A percentile compares a stretch with the other conserved stretches of the same genome.
Conservation (phyloP, 805 yeast species). For the Cyberlindnera japonica region DNA sequence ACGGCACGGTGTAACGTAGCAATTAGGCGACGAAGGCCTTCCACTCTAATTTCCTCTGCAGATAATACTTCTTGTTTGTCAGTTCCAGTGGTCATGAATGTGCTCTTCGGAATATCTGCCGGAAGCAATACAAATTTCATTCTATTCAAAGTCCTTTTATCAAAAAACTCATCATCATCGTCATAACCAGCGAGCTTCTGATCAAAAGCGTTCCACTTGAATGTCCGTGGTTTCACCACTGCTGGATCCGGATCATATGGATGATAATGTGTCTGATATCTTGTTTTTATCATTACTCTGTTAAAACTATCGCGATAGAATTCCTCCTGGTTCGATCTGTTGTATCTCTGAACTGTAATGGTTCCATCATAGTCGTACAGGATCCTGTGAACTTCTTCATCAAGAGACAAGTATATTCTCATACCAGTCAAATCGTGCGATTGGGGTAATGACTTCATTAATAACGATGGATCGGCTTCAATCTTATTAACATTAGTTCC, state of each 20-base stretch:
- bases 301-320: conserved; percentile 35
- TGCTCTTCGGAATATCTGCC: conserved; percentile 57
- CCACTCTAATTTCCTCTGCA: conserved; percentile 88
- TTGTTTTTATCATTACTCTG: conserved; percentile 63
- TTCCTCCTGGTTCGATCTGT: conserved; percentile 34
- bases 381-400: conserved; percentile 83
- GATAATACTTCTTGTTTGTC: conserved; percentile 58
- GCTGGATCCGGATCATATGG: conserved; percentile 54
- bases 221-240: conserved; percentile 46
- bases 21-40: conserved; percentile 74
- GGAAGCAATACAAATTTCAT: conserved; percentile 87
- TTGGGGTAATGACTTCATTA: conserved; percentile 54
- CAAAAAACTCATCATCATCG: conserved; percentile 62
- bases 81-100: conserved; percentile 33
- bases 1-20: conserved; percentile 57
- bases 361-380: conserved; percentile 67
- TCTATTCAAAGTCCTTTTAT: conserved; percentile 48
- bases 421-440: conserved; percentile 46
- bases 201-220: conserved; percentile 91
- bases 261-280: conserved; percentile 67
- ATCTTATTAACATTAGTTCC: conserved; percentile 64
- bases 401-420: conserved; percentile 69
- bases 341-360: conserved; percentile 76
- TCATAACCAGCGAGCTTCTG: conserved; percentile 90
- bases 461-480: conserved; percentile 55